Conservation (phyloP, 1,284 basidiomycete species). For the Ganoderma leucocontextum region DNA sequence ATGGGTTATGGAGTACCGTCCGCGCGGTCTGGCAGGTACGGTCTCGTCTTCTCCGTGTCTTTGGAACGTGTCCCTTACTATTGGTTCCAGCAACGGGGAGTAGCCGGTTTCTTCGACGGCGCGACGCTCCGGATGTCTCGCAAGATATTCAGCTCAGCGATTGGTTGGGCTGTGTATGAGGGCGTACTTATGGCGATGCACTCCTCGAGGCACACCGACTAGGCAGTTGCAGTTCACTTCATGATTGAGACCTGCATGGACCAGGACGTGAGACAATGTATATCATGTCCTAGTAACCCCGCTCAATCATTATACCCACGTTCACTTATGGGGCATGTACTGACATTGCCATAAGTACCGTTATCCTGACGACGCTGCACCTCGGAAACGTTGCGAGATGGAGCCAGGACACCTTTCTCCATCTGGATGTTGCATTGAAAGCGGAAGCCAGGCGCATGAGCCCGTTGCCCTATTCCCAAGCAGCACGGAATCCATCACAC, state of each 20-base stretch:
- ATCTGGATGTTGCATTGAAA: background rate
- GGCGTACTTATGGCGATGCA: slow-evolving; percentile 73
- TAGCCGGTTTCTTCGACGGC: slow-evolving; percentile 87
- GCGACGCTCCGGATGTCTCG: slow-evolving; percentile 83
- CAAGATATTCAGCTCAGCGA: slow-evolving; percentile 90
- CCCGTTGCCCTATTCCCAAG: too few relatives aligned
- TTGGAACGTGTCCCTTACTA: slow-evolving; percentile 6
- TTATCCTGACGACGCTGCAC: background rate
- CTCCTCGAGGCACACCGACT: slow-evolving; percentile 30
- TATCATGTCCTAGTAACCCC: background rate
- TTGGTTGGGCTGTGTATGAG: slow-evolving; percentile 95
- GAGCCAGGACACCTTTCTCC: background rate
- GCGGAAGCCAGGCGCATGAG: too few relatives aligned
- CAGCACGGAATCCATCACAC: background rate
- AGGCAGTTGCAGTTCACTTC: background rate
- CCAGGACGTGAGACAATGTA: background rate
- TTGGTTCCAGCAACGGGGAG: slow-evolving; percentile 71
- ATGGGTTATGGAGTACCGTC: slow-evolving; percentile 71
- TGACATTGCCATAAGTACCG: background rate
- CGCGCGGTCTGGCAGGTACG: slow-evolving; percentile 73
- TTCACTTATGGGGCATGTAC: background rate
- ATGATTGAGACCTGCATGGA: background rate
- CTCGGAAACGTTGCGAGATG: background rate
- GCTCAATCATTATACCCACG: background rate
- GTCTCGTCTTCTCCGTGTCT: background rate